phyloP scores from a whole-genome alignment of 2,329 filamentous ascomycete genomes.

The Pseudogymnoascus sp. region DNA sequence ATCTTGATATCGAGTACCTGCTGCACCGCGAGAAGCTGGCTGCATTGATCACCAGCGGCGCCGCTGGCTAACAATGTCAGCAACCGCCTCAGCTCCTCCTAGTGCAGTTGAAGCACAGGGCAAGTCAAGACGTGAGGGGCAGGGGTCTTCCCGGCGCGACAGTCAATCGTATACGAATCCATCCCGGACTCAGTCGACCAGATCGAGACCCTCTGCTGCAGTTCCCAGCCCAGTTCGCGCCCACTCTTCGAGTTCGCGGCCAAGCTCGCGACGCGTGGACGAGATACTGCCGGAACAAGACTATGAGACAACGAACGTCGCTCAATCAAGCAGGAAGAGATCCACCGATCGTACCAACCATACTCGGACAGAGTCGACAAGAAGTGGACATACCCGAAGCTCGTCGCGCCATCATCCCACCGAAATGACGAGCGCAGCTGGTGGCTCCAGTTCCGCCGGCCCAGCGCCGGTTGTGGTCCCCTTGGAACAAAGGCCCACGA shows the following conservation, averaged over 20 bases:
- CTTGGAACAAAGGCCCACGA: constrained; percentile 42
- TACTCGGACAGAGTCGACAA: constrained; percentile 22
- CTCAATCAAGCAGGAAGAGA: constrained; percentile 29
- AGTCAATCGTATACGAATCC: constrained; percentile 23
- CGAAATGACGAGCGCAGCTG: constrained; percentile 42
- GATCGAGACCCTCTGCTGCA: constrained; percentile 17
- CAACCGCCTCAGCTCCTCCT: constrained; percentile 14
- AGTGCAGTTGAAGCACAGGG: constrained; percentile 22
- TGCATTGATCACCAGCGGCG: neutral
- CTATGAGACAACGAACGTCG: constrained; percentile 64
- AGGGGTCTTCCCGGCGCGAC: constrained; percentile 7
- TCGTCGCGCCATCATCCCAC: constrained; percentile 32
- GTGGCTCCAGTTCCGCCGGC: constrained; percentile 39
- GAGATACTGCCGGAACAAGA: constrained; percentile 54
- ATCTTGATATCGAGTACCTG: neutral
- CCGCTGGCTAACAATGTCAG: constrained; percentile 13
- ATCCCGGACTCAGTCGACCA: constrained; percentile 25
- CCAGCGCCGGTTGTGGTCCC: constrained; percentile 44
- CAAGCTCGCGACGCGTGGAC: constrained; percentile 37
- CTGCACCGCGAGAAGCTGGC: neutral
- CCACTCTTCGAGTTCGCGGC: constrained; percentile 25
- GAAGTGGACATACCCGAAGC: constrained; percentile 37
- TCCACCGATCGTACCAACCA: constrained; percentile 18
- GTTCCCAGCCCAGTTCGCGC: constrained; percentile 21
- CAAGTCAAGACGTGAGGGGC: constrained; percentile 18